Conservation (phyloP, 306 rosid species). For the Abrus pulchellus region DNA sequence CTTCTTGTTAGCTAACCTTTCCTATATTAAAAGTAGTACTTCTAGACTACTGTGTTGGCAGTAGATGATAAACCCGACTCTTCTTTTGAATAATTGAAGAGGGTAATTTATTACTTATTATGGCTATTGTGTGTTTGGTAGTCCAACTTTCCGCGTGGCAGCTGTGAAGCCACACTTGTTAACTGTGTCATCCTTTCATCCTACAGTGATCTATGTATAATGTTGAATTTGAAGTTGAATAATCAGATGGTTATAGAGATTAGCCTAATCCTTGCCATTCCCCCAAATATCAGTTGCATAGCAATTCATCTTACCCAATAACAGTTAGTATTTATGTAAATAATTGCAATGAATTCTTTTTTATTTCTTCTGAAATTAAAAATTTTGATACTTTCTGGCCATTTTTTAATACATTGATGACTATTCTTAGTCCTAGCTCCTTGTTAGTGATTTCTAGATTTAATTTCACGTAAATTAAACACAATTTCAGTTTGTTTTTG, state of each 20-base stretch:
- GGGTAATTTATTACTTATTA: not conserved
- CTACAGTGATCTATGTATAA: not conserved
- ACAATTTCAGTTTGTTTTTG: too few relatives aligned
- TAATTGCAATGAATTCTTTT: too few relatives aligned
- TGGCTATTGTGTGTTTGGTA: not conserved
- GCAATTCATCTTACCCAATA: too few relatives aligned
- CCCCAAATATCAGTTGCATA: not conserved
- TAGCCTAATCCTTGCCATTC: not conserved
- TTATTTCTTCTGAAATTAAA: too few relatives aligned
- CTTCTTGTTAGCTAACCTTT: slow-evolving; percentile 27
- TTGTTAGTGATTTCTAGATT: too few relatives aligned
- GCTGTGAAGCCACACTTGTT: not conserved
- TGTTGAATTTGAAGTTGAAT: not conserved
- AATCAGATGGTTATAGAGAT: not conserved
- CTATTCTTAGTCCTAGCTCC: too few relatives aligned
- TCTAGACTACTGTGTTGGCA: not conserved
- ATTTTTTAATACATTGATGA: too few relatives aligned
- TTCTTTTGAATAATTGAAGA: not conserved
- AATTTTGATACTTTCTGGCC: too few relatives aligned
- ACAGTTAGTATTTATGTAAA: too few relatives aligned
- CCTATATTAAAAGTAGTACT: not conserved
- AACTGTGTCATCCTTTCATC: not conserved
- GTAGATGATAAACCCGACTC: not conserved
- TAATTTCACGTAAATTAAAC: too few relatives aligned
- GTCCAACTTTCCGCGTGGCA: not conserved